Base-by-base conservation (phyloP, 257 asterid genomes). In the Perilla frutescens region DNA sequence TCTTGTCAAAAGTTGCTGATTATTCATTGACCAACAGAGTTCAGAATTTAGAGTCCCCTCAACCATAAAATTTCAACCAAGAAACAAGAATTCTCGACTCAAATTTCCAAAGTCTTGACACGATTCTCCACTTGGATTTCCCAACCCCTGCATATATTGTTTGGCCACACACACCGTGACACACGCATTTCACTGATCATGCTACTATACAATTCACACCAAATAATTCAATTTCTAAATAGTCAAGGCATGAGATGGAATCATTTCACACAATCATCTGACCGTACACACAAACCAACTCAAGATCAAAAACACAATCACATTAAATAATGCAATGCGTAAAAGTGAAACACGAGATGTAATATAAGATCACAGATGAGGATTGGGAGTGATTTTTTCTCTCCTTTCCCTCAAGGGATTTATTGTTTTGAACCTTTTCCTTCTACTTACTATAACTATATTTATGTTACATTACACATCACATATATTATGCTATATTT, bases 1-100 rank as follows among this genome's bases (percentile, higher is more conserved):
- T 68, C 74, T 60, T 51, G 65, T 72, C 82, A 78, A 78, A 78
- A 78, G 82, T 66, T 78, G 78, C 65, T 66, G 39, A 62, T 62
- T 15, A n/a, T 76, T 69, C 62, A 41, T 54, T 59, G 44, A 60
- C 60, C 39, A 62, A 40, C 26, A 12, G 4, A 1, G 13, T 1
- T 49, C 10, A 34, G 8, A 59, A 59, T 11, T 10, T 29, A 47
- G 36, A 32, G 7, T 7, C n/a, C 54, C 63, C 20, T 34, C 5
- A 11, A 8, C 26, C 26, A 20, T 20, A 20, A 20, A 20, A 20
- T 20, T 71, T 40, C 20, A 47, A 40, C 62, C 13, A 20, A 60
- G 9, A 4, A 32, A 47, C 55, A 6, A 41, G 26, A 12, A 26
- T 29, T 49, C 2, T 12, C 29, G 48, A 48, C 70, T 60, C 69